Base-by-base conservation (phyloP, 176 grass and related monocot species). In the Oryza punctata region DNA sequence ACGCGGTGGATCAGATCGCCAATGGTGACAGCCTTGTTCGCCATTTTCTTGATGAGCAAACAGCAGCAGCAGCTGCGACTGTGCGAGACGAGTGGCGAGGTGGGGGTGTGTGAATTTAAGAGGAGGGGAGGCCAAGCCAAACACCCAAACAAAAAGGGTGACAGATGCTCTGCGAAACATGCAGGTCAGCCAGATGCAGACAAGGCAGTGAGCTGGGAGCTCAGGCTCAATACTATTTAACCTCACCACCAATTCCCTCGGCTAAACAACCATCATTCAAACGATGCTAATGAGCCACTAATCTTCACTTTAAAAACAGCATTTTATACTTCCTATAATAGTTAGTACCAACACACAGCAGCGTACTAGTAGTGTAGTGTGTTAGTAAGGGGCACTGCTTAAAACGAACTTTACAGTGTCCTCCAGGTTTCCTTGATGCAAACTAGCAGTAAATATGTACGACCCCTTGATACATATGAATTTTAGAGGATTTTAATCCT, bases 1-100 rank as follows among this genome's bases (percentile, higher is more conserved):
- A 95, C 93, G 3, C 96, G 93, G 32, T 98, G 93, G 85, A 98
- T 89, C 65, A 98, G 89, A 91, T 98, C 93, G 87, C 91, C 87
- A 69, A 98, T 86, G 75, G 88, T 90, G 15, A 82, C 78, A 29
- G 85, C 80, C 80, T 89, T 95, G 77, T 70, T 78, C 81, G 84
- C 91, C 91, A 90, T 88, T 37, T 72, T 78, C 4, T 72, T 41
- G 40, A 41, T 10, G 40, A 10, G 40, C 9, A 41, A 41, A 41
- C 40, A 41, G 49, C 16, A 19, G 16, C 16, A 52, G 16, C 49
- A 19, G 5, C 4, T 3, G 16, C 49, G 49, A 52, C 49, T 19
- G 47, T 50, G 49, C 49, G 49, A 19, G 14, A 37, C 35, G 32
- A 33, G 32, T 18, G 47, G 18, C 44, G 45, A 50, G 12, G 64